These are phyloP conservation scores for Panicum hallii DNA, from an alignment of 202 grass and related monocot genomes.

Conservation along the genomic window DNA sequence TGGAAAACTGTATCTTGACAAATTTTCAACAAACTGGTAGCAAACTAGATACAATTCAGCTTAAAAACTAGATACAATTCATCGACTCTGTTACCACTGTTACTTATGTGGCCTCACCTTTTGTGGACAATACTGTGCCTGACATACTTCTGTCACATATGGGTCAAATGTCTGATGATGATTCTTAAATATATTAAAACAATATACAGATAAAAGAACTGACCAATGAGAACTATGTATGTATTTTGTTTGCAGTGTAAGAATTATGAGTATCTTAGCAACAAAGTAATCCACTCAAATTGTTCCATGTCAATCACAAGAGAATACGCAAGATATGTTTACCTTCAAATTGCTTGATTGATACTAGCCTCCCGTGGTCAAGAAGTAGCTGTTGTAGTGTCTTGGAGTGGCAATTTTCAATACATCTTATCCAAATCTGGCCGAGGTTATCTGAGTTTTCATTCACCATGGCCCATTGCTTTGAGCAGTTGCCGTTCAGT, in stretches of 20 bases:
- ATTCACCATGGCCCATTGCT: slow-evolving; percentile 38
- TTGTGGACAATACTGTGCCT: neutral
- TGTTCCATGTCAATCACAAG: neutral
- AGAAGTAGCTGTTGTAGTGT: slow-evolving; percentile 75
- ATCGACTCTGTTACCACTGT: neutral
- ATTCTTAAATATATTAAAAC: slow-evolving; percentile 22
- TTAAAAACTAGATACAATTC: neutral
- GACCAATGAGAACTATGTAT: neutral
- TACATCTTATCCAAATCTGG: slow-evolving; percentile 76
- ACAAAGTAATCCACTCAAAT: slow-evolving; percentile 7
- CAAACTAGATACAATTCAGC: neutral
- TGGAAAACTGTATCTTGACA: neutral
- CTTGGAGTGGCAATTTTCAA: slow-evolving; percentile 81
- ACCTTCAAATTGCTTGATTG: slow-evolving; percentile 72
- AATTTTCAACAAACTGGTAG: neutral
- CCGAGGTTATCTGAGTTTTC: slow-evolving; percentile 56
- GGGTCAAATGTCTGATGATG: neutral
- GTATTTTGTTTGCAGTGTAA: slow-evolving; percentile 1
- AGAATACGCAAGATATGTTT: slow-evolving; percentile 29
- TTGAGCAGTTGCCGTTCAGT: slow-evolving; percentile 43
- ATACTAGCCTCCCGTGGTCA: slow-evolving; percentile 69
- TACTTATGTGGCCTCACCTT: neutral
- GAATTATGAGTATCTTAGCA: neutral
- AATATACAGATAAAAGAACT: slow-evolving; percentile 25
- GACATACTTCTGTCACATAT: neutral